phyloP scores from a whole-genome alignment of 2,329 filamentous ascomycete species.

The Botrytis galanthina region DNA sequence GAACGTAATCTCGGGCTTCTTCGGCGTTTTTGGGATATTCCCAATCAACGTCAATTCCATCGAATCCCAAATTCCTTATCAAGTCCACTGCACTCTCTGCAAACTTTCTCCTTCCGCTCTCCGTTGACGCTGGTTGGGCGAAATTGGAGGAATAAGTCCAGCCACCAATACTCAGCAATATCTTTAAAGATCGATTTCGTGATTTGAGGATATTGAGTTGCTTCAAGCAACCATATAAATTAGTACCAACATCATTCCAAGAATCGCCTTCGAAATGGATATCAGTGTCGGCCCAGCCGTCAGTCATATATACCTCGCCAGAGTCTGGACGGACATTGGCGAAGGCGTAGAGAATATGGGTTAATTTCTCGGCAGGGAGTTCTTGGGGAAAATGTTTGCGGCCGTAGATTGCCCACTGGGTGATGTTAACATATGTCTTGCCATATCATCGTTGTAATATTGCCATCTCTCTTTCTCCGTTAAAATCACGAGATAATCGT shows the following conservation, averaged over 20 bases:
- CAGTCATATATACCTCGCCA: slow-evolving; percentile 71
- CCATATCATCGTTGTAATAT: not conserved
- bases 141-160: slow-evolving; percentile 93
- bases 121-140: slow-evolving; percentile 67
- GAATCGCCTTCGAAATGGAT: slow-evolving; percentile 55
- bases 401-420: slow-evolving; percentile 71
- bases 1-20: slow-evolving; percentile 58
- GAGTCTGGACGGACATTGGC: slow-evolving; percentile 77
- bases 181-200: slow-evolving; percentile 76
- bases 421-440: slow-evolving; percentile 22
- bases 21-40: slow-evolving; percentile 57
- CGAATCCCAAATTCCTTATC: slow-evolving; percentile 77
- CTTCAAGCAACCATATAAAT: slow-evolving; percentile 86
- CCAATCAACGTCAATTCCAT: slow-evolving; percentile 68
- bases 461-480: not conserved
- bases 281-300: slow-evolving; percentile 59
- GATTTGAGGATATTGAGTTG: slow-evolving; percentile 83
- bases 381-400: slow-evolving; percentile 84
- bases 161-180: slow-evolving; percentile 83
- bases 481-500: not conserved
- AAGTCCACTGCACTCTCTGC: slow-evolving; percentile 71
- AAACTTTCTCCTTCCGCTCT: slow-evolving; percentile 67
- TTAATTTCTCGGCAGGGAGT: slow-evolving; percentile 75
- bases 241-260: slow-evolving; percentile 71
- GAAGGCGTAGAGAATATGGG: slow-evolving; percentile 87